Evolutionary conservation across 129 eudicot species (phyloP).

Genomic region (Chrysanthemum makinoi): DNA sequence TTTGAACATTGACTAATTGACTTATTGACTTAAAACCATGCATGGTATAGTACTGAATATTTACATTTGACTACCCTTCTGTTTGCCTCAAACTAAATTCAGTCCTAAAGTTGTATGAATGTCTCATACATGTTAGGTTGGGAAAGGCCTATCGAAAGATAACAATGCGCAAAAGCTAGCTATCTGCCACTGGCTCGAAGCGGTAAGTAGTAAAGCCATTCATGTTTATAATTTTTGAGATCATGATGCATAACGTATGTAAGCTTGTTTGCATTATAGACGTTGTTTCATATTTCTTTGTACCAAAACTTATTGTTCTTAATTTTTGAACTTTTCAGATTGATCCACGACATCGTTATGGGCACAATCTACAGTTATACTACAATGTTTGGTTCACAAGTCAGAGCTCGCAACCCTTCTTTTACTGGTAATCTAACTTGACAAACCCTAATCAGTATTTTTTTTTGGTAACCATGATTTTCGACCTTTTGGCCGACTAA

Average conservation of each 20-base stretch:
- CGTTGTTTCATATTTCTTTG: too few species aligned
- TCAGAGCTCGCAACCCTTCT: slow-evolving; percentile 76
- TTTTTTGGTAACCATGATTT: too few species aligned
- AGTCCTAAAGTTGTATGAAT: background rate
- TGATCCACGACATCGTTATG: slow-evolving; percentile 85
- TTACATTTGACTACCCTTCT: slow-evolving; percentile 9
- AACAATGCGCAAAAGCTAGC: slow-evolving; percentile 79
- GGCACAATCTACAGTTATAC: slow-evolving; percentile 69
- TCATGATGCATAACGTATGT: too few species aligned
- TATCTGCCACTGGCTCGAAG: slow-evolving; percentile 91
- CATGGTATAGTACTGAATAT: background rate
- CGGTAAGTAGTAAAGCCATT: slow-evolving; percentile 46
- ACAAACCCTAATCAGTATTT: too few species aligned
- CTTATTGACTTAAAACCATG: background rate
- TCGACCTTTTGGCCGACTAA: too few species aligned
- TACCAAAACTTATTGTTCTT: too few species aligned
- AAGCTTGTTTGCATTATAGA: too few species aligned
- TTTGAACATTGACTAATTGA: slow-evolving; percentile 32
- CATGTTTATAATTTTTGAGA: background rate
- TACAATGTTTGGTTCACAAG: slow-evolving; percentile 61
- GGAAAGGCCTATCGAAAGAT: slow-evolving; percentile 75
- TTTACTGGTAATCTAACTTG: slow-evolving; percentile 51
- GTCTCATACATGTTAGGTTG: slow-evolving; percentile 48
- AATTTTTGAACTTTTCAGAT: slow-evolving; percentile 30
- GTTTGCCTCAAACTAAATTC: slow-evolving; percentile 6